Evolutionary conservation across 2,329 filamentous ascomycete species (phyloP).

Genomic region (Huntiella decipiens): DNA sequence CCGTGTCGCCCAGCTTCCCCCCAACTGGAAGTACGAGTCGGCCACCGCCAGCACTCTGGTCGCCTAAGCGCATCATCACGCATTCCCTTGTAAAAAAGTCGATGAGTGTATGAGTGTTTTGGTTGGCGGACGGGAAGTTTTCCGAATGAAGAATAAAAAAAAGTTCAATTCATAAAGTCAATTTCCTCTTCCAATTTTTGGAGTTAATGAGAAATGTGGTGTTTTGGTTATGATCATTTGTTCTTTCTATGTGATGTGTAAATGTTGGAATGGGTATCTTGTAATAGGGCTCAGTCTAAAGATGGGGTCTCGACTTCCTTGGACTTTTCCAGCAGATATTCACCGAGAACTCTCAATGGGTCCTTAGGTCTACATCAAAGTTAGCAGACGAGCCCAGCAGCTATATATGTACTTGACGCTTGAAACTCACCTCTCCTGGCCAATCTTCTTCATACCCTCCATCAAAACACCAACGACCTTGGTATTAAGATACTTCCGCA

Average conservation of each 20-base stretch:
- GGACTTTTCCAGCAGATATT: slow-evolving; percentile 50
- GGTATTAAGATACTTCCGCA: slow-evolving; percentile 51
- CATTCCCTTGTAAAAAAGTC: slow-evolving; percentile 4
- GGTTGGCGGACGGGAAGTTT: slow-evolving; percentile 7
- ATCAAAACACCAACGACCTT: slow-evolving; percentile 49
- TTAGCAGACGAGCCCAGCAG: neutral
- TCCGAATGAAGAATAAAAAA: slow-evolving; percentile 10
- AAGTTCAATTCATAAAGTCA: slow-evolving; percentile 5
- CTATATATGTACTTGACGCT: neutral
- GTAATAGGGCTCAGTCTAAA: neutral
- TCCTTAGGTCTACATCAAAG: slow-evolving; percentile 36
- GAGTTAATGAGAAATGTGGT: neutral
- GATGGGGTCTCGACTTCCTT: slow-evolving; percentile 37
- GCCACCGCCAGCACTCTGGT: slow-evolving; percentile 90
- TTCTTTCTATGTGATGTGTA: neutral
- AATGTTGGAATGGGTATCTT: neutral
- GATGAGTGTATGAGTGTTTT: slow-evolving; percentile 9
- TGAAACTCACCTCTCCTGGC: slow-evolving; percentile 46
- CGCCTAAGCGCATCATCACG: slow-evolving; percentile 39
- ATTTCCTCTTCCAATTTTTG: slow-evolving; percentile 6
- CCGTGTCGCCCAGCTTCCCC: slow-evolving; percentile 67
- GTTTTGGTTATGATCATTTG: neutral
- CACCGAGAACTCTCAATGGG: slow-evolving; percentile 48
- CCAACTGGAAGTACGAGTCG: slow-evolving; percentile 98
- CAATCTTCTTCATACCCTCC: slow-evolving; percentile 57